Evolutionary conservation across 1,284 basidiomycete species (phyloP).

Genomic region (Heimioporus retisporus): DNA sequence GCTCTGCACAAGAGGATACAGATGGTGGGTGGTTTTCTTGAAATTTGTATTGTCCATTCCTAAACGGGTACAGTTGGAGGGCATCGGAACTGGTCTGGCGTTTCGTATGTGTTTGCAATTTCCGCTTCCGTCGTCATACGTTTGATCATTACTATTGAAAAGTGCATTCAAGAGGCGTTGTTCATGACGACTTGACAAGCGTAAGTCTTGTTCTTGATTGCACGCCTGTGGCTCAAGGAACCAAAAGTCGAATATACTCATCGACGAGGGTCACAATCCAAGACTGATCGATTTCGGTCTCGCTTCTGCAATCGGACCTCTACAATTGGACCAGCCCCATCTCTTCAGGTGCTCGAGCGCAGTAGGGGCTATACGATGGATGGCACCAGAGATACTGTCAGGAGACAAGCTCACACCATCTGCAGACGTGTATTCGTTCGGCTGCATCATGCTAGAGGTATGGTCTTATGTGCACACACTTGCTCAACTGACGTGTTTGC

Average conservation of each 20-base stretch:
- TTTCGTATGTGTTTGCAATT: not conserved
- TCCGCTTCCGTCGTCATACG: not conserved
- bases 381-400: slow-evolving; percentile 9
- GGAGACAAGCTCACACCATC: not conserved
- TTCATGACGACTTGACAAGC: slow-evolving; percentile 12
- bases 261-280: not conserved
- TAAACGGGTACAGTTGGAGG: slow-evolving; percentile 5
- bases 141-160: too few species aligned
- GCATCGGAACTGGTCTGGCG: slow-evolving; percentile 4
- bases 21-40: too few species aligned
- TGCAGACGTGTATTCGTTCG: slow-evolving; percentile 11
- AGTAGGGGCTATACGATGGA: slow-evolving; percentile 11
- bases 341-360: slow-evolving; percentile 2
- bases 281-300: slow-evolving; percentile 13
- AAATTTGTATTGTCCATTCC: too few species aligned
- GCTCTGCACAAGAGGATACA: not conserved
- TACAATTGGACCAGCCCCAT: slow-evolving; percentile 2
- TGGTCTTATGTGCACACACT: too few species aligned
- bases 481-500: not conserved
- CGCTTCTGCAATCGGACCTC: slow-evolving; percentile 11
- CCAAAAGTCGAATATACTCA: too few species aligned
- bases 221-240: not conserved
- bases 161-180: slow-evolving; percentile 8
- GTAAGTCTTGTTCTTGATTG: not conserved
- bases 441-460: slow-evolving; percentile 13